Evolutionary conservation across 106 monocot genomes (phyloP).

Genomic region (Triglochin maritima): DNA sequence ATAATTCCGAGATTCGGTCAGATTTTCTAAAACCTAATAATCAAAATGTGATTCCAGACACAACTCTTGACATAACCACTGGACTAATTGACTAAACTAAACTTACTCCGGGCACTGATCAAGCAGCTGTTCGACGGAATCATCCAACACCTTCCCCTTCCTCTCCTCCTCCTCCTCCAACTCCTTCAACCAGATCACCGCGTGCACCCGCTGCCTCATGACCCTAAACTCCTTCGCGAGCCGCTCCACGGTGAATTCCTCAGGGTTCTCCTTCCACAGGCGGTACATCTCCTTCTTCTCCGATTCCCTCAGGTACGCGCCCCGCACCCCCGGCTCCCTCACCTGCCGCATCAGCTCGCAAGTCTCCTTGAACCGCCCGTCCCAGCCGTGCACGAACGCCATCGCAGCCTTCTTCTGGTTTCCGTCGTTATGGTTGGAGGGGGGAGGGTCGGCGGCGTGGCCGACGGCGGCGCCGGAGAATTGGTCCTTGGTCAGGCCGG

Average conservation of each 20-base stretch:
- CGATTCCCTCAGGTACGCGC: slow-evolving; percentile 69
- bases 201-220: slow-evolving; percentile 91
- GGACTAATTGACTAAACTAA: not conserved
- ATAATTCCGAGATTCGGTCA: no score
- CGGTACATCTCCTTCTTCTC: slow-evolving; percentile 97
- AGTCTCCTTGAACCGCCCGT: slow-evolving; percentile 52
- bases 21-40: no score
- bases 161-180: slow-evolving; percentile 96
- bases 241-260: slow-evolving; percentile 57
- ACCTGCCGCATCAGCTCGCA: slow-evolving; percentile 76
- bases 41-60: no score
- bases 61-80: no score
- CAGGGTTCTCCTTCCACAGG: slow-evolving; percentile 72
- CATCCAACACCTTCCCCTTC: slow-evolving; percentile 58
- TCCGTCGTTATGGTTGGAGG: not conserved
- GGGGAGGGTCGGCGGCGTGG: slow-evolving; percentile 8
- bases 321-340: slow-evolving; percentile 75
- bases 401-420: slow-evolving; percentile 16
- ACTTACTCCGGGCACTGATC: slow-evolving; percentile 90
- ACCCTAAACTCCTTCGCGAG: slow-evolving; percentile 79
- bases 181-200: slow-evolving; percentile 89
- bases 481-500: slow-evolving; percentile 62
- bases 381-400: slow-evolving; percentile 59
- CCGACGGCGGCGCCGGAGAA: slow-evolving; percentile 70
- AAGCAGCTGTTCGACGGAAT: slow-evolving; percentile 73